Base-by-base conservation (phyloP, 225 moss, liverwort and hornwort genomes). In the Takakia lepidozioides region DNA sequence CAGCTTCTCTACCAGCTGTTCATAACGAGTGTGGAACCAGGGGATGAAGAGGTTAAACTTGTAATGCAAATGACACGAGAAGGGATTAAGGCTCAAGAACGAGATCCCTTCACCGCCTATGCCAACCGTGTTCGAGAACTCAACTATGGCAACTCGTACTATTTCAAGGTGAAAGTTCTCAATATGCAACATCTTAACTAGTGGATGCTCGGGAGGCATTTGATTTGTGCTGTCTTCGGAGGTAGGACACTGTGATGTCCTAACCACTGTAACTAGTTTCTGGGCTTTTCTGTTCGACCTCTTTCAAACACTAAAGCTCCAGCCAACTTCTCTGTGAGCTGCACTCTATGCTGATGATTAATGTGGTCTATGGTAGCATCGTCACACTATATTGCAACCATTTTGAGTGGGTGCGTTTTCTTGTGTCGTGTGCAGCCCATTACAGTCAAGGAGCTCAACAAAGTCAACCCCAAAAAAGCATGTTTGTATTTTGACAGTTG, bases 91-190 rank as follows among this genome's bases (percentile, higher is more conserved):
- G 93, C 93, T 55, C 93, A 93, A 76, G 93, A 88, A 68, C 80
- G 93, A 74, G 93, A 93, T 68, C 93, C 93, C 5, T 93, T 83
- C 51, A 86, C 93, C 51, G 69, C 93, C 11, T 93, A 93, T 65
- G 88, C 86, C 16, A 93, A 88, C 48, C 81, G 93, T 71, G 93
- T 93, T 44, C 85, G 85, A 41, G 93, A 93, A 78, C 76, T 93
- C 18, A 93, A 93, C 60, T 93, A 93, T 66, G 93, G 93, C 23
- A 86, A 88, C 55, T 93, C 93, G 11, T 88, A 86, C 60, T 88
- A 93, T 57, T 93, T 93, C 63, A 88, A 88, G 88, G 92, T 93
- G n/a, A n/a, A n/a, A n/a, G n/a, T n/a, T n/a, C n/a, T n/a, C n/a
- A n/a, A n/a, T n/a, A n/a, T n/a, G n/a, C n/a, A n/a, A n/a, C n/a